Evolutionary conservation across 1,284 basidiomycete species (phyloP), one percentile per base, ranked within the genome.

Genomic region (Pseudozyma tsukubaensis): DNA sequence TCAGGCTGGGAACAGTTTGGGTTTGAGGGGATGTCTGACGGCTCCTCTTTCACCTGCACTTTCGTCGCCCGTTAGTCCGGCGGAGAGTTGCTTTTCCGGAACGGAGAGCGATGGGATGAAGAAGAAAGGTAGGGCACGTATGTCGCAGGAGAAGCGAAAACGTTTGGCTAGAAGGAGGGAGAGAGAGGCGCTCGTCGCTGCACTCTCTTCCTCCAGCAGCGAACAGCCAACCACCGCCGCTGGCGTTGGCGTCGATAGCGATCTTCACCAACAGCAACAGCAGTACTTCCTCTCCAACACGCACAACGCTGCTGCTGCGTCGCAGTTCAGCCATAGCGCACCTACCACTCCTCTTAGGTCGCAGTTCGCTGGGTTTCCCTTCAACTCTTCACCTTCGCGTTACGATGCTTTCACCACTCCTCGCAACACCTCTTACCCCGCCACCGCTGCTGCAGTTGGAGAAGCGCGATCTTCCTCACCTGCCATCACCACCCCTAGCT

Each of bases 91-190:
- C 47, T 73, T 73, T 34, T 60, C 59, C 7, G 49, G n/a, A 9
- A 39, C 40, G 21, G 70, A 64, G n/a, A 29, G 32, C 10, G 64
- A 68, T 5, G 55, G 50, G 1, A 40, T 35, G 24, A 67, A 56
- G 60, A 68, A 63, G 29, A 80, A 78, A 49, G 78, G 78, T 24
- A 51, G 76, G 5, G 78, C 78, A 7, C 37, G 78, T 13, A 80
- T 80, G 78, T 72, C 67, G 35, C 78, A 80, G 54, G 78, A 80
- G 50, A 80, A 80, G 54, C 63, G 78, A 5, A 73, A 72, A 39
- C 36, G 78, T 9, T 54, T 80, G 2, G 78, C 78, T 7, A 45
- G 78, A 10, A 45, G 78, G 12, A 48, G 73, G 12, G 78, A 80
- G 32, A 39, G 78, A 18, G 78, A 80, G 39, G 78, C 78, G 1